These are phyloP conservation scores for Magnusiomyces starmeri DNA, from an alignment of 1,139 yeast genomes.

Conservation along the genomic window DNA sequence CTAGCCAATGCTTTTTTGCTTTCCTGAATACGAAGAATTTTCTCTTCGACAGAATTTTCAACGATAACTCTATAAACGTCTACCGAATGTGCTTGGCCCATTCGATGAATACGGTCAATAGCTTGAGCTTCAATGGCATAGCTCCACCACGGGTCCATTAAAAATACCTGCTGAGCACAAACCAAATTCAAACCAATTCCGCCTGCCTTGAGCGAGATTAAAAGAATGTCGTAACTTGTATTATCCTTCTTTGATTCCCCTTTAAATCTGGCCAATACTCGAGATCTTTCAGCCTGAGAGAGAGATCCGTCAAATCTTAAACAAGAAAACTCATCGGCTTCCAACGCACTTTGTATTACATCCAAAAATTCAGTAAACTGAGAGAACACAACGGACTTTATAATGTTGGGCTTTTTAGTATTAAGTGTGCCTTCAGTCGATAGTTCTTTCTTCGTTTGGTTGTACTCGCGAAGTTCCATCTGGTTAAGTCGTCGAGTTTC, in stretches of 20 bases:
- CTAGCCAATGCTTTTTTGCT: conserved; percentile 80
- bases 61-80: conserved; percentile 74
- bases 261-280: conserved; percentile 51
- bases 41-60: conserved; percentile 79
- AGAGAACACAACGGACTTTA: conserved; percentile 80
- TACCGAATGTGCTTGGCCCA: conserved; percentile 74
- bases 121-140: conserved; percentile 94
- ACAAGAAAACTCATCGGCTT: conserved; percentile 42
- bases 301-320: conserved; percentile 79
- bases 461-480: neutral
- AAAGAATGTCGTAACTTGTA: conserved; percentile 37
- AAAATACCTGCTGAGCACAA: conserved; percentile 74
- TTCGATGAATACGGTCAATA: conserved; percentile 85
- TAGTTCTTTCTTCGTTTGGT: neutral
- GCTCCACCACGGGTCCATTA: conserved; percentile 99
- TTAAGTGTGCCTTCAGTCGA: neutral
- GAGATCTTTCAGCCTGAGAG: conserved; percentile 57
- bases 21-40: conserved; percentile 83
- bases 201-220: conserved; percentile 84
- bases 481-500: conserved; percentile 28
- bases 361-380: conserved; percentile 84
- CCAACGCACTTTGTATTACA: conserved; percentile 57
- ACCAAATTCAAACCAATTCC: conserved; percentile 92
- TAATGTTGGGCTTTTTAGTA: conserved; percentile 29
- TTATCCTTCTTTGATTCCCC: conserved; percentile 28